A percentile compares a stretch with the other conserved stretches of the same genome.
Evolutionary conservation across 257 asterid species (phyloP).

Genomic region (Primulina eburnea): DNA sequence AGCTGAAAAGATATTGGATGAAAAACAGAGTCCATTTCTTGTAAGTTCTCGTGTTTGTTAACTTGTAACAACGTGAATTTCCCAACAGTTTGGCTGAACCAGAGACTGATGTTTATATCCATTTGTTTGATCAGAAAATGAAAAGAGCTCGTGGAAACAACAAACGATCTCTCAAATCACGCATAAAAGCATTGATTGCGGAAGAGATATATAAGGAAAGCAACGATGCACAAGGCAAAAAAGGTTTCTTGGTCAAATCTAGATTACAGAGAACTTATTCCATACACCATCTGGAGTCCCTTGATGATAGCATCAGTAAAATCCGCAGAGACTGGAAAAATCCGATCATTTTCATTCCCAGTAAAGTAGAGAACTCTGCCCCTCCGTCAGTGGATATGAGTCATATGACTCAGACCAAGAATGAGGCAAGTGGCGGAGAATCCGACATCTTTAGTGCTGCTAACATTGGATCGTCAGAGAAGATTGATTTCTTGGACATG

Average conservation of each 20-base stretch:
- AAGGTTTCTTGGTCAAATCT: slow-evolving; percentile 28
- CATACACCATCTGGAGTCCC: slow-evolving; percentile 56
- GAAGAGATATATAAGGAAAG: slow-evolving; percentile 37
- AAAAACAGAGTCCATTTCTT: slow-evolving; percentile 30
- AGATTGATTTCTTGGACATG: slow-evolving; percentile 38
- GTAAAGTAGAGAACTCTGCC: slow-evolving; percentile 23
- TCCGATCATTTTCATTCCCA: slow-evolving; percentile 38
- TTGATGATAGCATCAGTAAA: slow-evolving; percentile 31
- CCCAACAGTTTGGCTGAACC: neutral
- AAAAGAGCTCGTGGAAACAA: slow-evolving; percentile 27
- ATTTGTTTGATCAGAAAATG: slow-evolving; percentile 36
- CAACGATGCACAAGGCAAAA: slow-evolving; percentile 17
- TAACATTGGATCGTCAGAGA: slow-evolving; percentile 16
- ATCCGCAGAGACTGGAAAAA: slow-evolving; percentile 39
- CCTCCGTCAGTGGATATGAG: slow-evolving; percentile 22
- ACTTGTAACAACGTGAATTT: neutral
- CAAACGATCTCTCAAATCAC: slow-evolving; percentile 56
- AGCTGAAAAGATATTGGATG: slow-evolving; percentile 35
- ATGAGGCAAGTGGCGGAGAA: slow-evolving; percentile 4
- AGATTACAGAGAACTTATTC: slow-evolving; percentile 53
- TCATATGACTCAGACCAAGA: slow-evolving; percentile 12
- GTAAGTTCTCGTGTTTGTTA: slow-evolving; percentile 33
- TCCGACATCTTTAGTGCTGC: slow-evolving; percentile 16
- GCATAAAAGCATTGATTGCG: slow-evolving; percentile 49
- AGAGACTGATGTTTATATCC: slow-evolving; percentile 4